Evolutionary conservation across 2,329 filamentous ascomycete genomes (phyloP), one percentile per base, ranked within the genome.

Genomic region (Fusarium beomiforme): DNA sequence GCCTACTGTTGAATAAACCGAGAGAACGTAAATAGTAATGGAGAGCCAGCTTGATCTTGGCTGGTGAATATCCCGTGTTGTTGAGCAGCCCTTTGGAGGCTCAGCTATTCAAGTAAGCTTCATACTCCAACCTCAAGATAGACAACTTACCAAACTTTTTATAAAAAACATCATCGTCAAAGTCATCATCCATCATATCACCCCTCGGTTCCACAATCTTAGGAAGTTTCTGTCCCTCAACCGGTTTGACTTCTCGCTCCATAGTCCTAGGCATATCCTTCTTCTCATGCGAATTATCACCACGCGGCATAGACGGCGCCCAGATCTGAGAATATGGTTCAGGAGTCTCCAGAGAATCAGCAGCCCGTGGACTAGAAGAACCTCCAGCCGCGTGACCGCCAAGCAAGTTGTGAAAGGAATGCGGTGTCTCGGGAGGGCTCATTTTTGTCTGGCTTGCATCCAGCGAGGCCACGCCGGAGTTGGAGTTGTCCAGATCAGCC

Each of bases 1-100:
- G 58, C 91, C 83, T 4, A 87, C 69, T 0, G 90, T 92, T 1
- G 90, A 91, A 73, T 91, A 91, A 2, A 92, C 56, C 1, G 89
- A 90, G 2, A 89, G 75, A 3, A 79, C 46, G 21, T 86, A 74
- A 17, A 88, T 81, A 1, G 80, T 83, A 14, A 85, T 75, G 12
- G 83, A 85, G 13, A 90, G 79, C 86, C 87, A 90, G 49, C 79
- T 82, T 16, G 70, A 73, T 42, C 79, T 74, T 6, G 67, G 75
- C 31, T 71, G 75, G 47, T 78, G 76, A 24, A 82, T 78, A 36
- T 81, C 77, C 33, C 71, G 69, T 26, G 60, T 71, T 6, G 81
- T 81, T 24, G 70, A 74, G 64, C 81, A 83, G 33, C 79, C 78
- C 13, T 69, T 78, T 2, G 81, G 80, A 5, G 78, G 77, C 29